Evolutionary conservation across 1,284 basidiomycete species (phyloP), one percentile per base, ranked within the genome.

Genomic region (Schizophyllum amplum): DNA sequence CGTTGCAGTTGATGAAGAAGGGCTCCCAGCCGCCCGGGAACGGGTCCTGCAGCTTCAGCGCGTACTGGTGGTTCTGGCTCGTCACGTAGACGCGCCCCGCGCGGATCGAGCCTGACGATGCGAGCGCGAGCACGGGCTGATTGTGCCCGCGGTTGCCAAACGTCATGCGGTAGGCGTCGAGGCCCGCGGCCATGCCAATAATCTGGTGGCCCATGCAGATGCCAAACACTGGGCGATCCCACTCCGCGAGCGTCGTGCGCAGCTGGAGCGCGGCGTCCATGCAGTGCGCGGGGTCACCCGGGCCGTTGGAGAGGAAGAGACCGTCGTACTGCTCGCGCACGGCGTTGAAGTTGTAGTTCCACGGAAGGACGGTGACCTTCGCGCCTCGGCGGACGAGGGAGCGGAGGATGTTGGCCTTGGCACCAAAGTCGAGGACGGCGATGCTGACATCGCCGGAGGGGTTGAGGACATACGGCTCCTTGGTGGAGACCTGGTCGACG

Each of bases 61-160:
- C 95, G 70, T 98, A 98, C 67, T 98, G 94, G 72, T 95, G 90
- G 71, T 95, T 94, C 81, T 94, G 92, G 63, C 90, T 90, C 1
- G 96, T 99, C 54, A 99, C 95, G 74, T 98, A 99, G 51, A 99
- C 95, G 49, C 96, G 82, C 20, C 96, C 97, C 53, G 95, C 92
- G 69, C 86, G 91, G 75, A 98, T 94, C 25, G 90, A 93, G 4
- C 95, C 94, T 6, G 90, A 84, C 46, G 84, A 87, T 33, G 93
- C 92, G 55, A 98, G 80, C 23, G 96, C 96, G 33, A 99, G 81
- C 17, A 99, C 96, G 47, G 96, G 96, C 72, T 99, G 96, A 71
- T 99, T 99, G 74, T 99, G 97, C n/a, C 96, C 96, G 66, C 96
- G 90, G 72, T 99, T 98, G 24, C 96, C 95, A 68, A 98, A 98